Conservation (phyloP, 805 yeast genomes). For the Schwanniomyces polymorphus region DNA sequence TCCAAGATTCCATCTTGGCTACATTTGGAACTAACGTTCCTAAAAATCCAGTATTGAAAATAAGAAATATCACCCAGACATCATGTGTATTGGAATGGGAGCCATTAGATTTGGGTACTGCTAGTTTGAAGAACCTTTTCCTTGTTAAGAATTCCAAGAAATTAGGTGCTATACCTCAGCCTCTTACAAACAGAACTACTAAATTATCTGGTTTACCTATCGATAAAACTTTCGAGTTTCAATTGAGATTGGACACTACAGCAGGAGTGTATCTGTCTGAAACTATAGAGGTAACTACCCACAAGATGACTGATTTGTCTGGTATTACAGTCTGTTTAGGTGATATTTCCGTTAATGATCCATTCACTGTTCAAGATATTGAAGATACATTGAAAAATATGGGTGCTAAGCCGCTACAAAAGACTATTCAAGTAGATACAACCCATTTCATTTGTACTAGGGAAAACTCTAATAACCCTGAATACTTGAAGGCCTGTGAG, state of each 20-base stretch:
- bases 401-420: slow-evolving; percentile 79
- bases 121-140: slow-evolving; percentile 72
- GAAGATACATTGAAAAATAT: slow-evolving; percentile 62
- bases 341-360: slow-evolving; percentile 60
- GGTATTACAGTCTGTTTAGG: slow-evolving; percentile 94
- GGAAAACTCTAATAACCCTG: slow-evolving; percentile 61
- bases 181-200: slow-evolving; percentile 73
- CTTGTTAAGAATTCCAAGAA: slow-evolving; percentile 74
- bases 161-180: slow-evolving; percentile 82
- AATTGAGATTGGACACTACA: slow-evolving; percentile 78
- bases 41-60: slow-evolving; percentile 61
- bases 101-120: slow-evolving; percentile 75
- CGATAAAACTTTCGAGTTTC: slow-evolving; percentile 78
- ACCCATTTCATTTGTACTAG: slow-evolving; percentile 84
- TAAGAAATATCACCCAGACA: slow-evolving; percentile 87
- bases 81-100: slow-evolving; percentile 96
- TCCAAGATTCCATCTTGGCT: slow-evolving; percentile 73
- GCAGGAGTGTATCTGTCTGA: slow-evolving; percentile 84
- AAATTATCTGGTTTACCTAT: slow-evolving; percentile 90
- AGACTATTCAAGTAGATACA: slow-evolving; percentile 79
- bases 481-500: slow-evolving; percentile 76
- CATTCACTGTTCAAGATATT: slow-evolving; percentile 51
- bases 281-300: slow-evolving; percentile 70
- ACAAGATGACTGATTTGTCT: slow-evolving; percentile 91
- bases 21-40: slow-evolving; percentile 78